phyloP scores from a whole-genome alignment of 140 eudicot genomes.

The Anethum foeniculum region DNA sequence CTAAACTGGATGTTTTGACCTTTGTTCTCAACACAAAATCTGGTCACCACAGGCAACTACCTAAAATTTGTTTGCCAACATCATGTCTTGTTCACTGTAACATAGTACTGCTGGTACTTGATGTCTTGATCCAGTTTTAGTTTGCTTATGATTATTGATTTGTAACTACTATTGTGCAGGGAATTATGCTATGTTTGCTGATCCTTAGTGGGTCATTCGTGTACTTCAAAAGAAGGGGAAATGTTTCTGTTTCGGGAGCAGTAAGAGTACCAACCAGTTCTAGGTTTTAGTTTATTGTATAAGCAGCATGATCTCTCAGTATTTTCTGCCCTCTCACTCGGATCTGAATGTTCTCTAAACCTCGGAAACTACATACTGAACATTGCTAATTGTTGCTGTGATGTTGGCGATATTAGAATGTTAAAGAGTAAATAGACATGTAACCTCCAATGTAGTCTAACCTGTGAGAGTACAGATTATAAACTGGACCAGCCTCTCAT shows the following conservation, averaged over 20 bases:
- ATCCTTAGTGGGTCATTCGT: constrained; percentile 53
- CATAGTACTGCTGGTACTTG: neutral
- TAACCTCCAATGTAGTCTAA: neutral
- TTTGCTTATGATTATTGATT: neutral
- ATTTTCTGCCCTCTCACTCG: neutral
- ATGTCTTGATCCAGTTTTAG: neutral
- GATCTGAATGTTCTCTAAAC: neutral
- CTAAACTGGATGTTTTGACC: neutral
- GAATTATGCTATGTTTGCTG: constrained; percentile 53
- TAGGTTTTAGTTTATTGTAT: constrained; percentile 39
- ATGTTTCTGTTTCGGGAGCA: constrained; percentile 36
- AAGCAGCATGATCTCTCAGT: neutral
- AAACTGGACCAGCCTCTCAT: neutral
- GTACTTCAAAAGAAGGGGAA: constrained; percentile 46
- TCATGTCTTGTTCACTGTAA: neutral
- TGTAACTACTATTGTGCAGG: constrained; percentile 30
- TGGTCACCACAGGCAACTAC: neutral
- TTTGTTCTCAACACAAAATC: neutral
- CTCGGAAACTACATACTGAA: neutral
- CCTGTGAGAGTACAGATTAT: neutral
- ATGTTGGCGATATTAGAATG: neutral
- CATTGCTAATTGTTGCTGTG: neutral
- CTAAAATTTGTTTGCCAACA: neutral
- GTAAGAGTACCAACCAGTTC: constrained; percentile 56
- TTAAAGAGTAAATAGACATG: neutral